Evolutionary conservation across 2,329 filamentous ascomycete species (phyloP).

Genomic region (Botrytis pseudocinerea): DNA sequence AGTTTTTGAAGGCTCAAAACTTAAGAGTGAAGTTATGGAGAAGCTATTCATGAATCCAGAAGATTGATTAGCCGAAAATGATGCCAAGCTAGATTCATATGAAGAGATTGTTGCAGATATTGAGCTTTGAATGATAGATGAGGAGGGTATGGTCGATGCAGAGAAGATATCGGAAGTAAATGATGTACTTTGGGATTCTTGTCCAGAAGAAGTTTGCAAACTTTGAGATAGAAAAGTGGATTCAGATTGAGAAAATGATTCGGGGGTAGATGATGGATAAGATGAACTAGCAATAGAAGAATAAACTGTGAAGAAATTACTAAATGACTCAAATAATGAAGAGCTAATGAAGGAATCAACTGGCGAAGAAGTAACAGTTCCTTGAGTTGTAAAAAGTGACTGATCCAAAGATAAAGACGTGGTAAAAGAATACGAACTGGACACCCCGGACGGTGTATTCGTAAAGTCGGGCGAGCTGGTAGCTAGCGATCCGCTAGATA

Average conservation of each 20-base stretch:
- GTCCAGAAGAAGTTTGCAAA: not conserved
- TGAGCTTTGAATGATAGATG: not conserved
- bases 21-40: not conserved
- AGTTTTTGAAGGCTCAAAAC: not conserved
- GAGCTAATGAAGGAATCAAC: not conserved
- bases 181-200: not conserved
- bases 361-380: not conserved
- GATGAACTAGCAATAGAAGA: not conserved
- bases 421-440: constrained; percentile 13
- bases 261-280: not conserved
- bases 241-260: not conserved
- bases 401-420: not conserved
- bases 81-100: constrained; percentile 1
- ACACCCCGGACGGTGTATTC: constrained; percentile 7
- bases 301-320: not conserved
- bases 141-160: not conserved
- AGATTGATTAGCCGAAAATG: constrained; percentile 4
- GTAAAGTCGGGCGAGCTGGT: constrained; percentile 17
- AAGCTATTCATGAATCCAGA: constrained; percentile 1
- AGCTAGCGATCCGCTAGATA: constrained; percentile 13
- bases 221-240: not conserved
- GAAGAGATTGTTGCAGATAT: not conserved
- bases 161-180: not conserved
- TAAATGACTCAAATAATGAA: not conserved
- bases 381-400: not conserved